Conservation (phyloP, 495 filamentous ascomycete species). For the Aspergillus baeticus region DNA sequence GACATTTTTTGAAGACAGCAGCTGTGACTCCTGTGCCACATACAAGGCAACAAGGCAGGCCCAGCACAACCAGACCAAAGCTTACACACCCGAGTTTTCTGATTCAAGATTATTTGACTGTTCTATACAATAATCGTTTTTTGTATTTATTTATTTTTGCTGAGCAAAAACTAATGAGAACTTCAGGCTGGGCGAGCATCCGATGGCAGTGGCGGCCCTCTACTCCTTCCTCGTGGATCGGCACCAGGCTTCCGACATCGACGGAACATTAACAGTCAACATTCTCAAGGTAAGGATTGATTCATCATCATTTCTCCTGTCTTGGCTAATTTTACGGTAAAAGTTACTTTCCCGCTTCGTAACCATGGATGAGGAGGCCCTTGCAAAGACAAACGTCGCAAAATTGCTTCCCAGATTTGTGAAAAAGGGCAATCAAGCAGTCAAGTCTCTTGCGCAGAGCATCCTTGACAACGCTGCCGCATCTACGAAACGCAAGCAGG, state of each 20-base stretch:
- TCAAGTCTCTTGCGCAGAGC: slow-evolving; percentile 55
- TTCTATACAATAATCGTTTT: not conserved
- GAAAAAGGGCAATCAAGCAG: slow-evolving; percentile 64
- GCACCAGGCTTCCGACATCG: slow-evolving; percentile 62
- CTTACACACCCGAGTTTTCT: not conserved
- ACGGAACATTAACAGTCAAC: slow-evolving; percentile 59
- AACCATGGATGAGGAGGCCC: slow-evolving; percentile 59
- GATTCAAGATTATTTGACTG: not conserved
- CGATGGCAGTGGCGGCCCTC: slow-evolving; percentile 52
- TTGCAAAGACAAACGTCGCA: slow-evolving; percentile 67
- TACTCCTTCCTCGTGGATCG: slow-evolving; percentile 67
- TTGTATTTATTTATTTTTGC: not conserved
- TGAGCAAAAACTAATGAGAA: slow-evolving; percentile 27
- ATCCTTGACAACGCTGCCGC: slow-evolving; percentile 57
- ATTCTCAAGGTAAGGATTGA: slow-evolving; percentile 54
- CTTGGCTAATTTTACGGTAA: slow-evolving; percentile 5
- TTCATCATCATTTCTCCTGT: not conserved
- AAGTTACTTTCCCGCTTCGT: slow-evolving; percentile 64
- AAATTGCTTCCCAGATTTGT: slow-evolving; percentile 60
- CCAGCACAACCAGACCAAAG: slow-evolving; percentile 1
- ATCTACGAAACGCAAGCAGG: slow-evolving; percentile 50
- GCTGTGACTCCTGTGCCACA: not conserved
- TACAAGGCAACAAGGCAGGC: not conserved
- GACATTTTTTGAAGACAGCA: not conserved
- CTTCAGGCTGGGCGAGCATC: slow-evolving; percentile 56